phyloP scores from a whole-genome alignment of 2,329 filamentous ascomycete genomes.

The Alternaria brassicae region DNA sequence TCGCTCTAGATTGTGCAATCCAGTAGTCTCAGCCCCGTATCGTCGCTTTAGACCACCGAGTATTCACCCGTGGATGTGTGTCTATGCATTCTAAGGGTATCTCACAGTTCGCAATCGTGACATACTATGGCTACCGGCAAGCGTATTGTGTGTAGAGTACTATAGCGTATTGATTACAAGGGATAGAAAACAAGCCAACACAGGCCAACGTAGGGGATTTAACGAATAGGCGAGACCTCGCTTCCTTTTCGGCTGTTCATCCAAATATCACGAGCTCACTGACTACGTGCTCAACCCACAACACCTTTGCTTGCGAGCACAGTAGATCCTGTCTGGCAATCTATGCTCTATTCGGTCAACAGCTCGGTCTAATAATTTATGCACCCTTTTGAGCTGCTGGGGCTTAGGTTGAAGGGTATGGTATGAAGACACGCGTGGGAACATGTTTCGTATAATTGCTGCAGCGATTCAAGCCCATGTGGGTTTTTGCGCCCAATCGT shows the following conservation, averaged over 20 bases:
- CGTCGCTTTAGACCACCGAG: not conserved
- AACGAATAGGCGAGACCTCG: not conserved
- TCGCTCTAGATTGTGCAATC: not conserved
- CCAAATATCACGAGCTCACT: not conserved
- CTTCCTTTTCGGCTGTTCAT: not conserved
- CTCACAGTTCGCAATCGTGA: not conserved
- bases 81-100: not conserved
- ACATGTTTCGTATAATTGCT: not conserved
- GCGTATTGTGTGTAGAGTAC: not conserved
- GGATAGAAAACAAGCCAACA: not conserved
- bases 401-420: not conserved
- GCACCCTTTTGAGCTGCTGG: not conserved
- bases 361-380: constrained; percentile 1
- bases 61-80: not conserved
- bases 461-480: not conserved
- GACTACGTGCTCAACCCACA: not conserved
- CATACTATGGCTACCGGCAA: not conserved
- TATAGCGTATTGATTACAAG: not conserved
- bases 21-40: not conserved
- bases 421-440: not conserved
- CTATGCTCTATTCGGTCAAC: not conserved
- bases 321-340: not conserved
- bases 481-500: not conserved
- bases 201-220: not conserved
- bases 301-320: not conserved